Percentiles rank a stretch among this genome's conserved stretches.
phyloP scores from a whole-genome alignment of 2,329 filamentous ascomycete genomes.

The Geosmithia morbida region DNA sequence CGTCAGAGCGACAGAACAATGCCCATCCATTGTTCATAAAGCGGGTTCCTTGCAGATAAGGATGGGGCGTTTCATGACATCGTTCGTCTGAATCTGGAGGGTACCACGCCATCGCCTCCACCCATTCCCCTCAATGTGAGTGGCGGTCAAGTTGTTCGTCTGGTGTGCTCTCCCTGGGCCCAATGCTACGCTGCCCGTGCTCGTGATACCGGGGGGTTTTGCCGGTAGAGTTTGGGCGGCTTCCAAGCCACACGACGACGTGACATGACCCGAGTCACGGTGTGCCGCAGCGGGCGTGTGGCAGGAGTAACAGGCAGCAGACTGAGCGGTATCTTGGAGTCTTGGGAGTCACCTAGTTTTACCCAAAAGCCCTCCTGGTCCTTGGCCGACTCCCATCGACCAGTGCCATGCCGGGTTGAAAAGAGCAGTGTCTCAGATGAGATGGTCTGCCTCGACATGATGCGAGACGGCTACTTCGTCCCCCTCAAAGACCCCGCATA shows the following conservation, averaged over 20 bases:
- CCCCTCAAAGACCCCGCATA: constrained; percentile 52
- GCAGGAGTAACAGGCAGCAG: not conserved
- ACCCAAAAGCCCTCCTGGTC: not conserved
- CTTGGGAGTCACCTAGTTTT: too few species aligned
- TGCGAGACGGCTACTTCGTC: constrained; percentile 54
- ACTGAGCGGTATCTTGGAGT: not conserved
- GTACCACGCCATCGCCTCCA: not conserved
- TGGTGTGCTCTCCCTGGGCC: not conserved
- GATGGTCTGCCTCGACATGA: constrained; percentile 37
- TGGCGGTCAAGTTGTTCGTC: not conserved
- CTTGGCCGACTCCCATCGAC: not conserved
- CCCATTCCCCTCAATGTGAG: not conserved
- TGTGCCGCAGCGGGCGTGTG: not conserved
- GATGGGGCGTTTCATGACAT: not conserved
- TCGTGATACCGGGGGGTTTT: not conserved
- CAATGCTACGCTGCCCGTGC: not conserved
- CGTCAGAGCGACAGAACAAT: not conserved
- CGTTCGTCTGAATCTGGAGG: not conserved
- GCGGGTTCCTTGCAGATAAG: not conserved
- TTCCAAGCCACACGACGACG: not conserved
- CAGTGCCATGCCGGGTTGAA: not conserved
- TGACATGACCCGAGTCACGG: not conserved
- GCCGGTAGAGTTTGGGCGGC: not conserved
- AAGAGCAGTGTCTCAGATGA: constrained; percentile 5
- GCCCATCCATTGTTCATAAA: not conserved